phyloP scores from a whole-genome alignment of 176 grass and related monocot species.

The Aegilops longissima region DNA sequence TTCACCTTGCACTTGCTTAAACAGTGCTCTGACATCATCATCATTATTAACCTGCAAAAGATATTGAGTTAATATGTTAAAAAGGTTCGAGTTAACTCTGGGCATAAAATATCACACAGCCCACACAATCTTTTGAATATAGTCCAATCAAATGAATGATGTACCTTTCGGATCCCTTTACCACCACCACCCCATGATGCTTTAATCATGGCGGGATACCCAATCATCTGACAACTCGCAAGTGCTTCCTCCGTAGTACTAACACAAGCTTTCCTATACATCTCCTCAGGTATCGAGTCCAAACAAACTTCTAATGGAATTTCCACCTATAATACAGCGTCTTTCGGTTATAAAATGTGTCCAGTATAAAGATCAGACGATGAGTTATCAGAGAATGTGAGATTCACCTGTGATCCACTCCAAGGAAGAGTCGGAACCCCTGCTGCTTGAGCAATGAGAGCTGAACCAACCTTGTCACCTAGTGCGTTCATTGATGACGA shows the following conservation, averaged over 20 bases:
- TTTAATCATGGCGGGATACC: constrained; percentile 99
- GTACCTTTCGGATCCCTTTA: constrained; percentile 98
- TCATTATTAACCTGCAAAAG: constrained; percentile 91
- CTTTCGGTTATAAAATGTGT: constrained; percentile 12
- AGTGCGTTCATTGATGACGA: constrained; percentile 83
- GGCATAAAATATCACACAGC: constrained; percentile 31
- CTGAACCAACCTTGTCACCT: constrained; percentile 97
- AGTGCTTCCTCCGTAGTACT: constrained; percentile 91
- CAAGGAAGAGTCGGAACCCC: constrained; percentile 93
- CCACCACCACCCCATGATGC: constrained; percentile 98
- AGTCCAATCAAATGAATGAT: constrained; percentile 16
- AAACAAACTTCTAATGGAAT: constrained; percentile 74
- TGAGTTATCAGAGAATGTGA: constrained; percentile 24
- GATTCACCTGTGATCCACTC: constrained; percentile 93
- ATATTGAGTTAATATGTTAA: constrained; percentile 22
- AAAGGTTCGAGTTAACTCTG: constrained; percentile 9
- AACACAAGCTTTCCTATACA: constrained; percentile 97
- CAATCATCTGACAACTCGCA: constrained; percentile 86
- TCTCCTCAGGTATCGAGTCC: constrained; percentile 73
- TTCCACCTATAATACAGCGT: constrained; percentile 54
- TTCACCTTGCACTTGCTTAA: constrained; percentile 99
- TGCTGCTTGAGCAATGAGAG: constrained; percentile 97
- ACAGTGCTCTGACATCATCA: constrained; percentile 86
- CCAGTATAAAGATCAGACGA: constrained; percentile 3
- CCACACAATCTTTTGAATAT: constrained; percentile 9